A percentile compares a stretch with the other conserved stretches of the same genome.
phyloP scores from a whole-genome alignment of 306 rosid genomes.

The Chamaecrista fasciculata region DNA sequence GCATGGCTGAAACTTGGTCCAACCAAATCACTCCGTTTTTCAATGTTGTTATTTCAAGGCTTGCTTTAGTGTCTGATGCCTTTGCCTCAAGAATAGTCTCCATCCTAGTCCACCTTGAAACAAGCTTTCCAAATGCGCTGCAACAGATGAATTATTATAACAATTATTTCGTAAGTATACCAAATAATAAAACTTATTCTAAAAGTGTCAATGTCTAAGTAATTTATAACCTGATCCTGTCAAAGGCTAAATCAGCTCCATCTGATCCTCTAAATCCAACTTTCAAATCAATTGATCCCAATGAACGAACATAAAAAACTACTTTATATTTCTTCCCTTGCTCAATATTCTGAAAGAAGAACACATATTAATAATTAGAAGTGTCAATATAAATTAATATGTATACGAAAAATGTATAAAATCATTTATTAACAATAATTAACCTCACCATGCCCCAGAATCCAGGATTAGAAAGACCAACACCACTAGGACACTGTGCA shows the following conservation, averaged over 20 bases:
- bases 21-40: slow-evolving; percentile 31
- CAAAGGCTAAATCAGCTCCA: slow-evolving; percentile 38
- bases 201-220: too few species aligned
- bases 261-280: slow-evolving; percentile 41
- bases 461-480: slow-evolving; percentile 77
- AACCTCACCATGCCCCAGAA: slow-evolving; percentile 74
- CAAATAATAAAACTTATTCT: too few species aligned
- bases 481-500: slow-evolving; percentile 56
- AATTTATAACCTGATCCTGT: slow-evolving; percentile 41
- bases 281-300: slow-evolving; percentile 39
- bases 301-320: slow-evolving; percentile 44
- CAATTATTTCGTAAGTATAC: too few species aligned
- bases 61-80: slow-evolving; percentile 15
- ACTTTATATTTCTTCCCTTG: slow-evolving; percentile 55
- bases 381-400: too few species aligned
- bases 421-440: too few species aligned
- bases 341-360: slow-evolving; percentile 47
- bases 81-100: slow-evolving; percentile 5
- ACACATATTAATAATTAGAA: too few species aligned
- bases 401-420: too few species aligned
- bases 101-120: slow-evolving; percentile 29
- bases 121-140: slow-evolving; percentile 44
- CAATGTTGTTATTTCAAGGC: slow-evolving; percentile 28
- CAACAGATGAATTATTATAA: too few species aligned
- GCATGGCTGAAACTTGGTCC: slow-evolving; percentile 45